Percentiles rank a stretch among this genome's conserved stretches.
Evolutionary conservation across 345 rosid species (phyloP).

Genomic region (Hirschfeldia incana): DNA sequence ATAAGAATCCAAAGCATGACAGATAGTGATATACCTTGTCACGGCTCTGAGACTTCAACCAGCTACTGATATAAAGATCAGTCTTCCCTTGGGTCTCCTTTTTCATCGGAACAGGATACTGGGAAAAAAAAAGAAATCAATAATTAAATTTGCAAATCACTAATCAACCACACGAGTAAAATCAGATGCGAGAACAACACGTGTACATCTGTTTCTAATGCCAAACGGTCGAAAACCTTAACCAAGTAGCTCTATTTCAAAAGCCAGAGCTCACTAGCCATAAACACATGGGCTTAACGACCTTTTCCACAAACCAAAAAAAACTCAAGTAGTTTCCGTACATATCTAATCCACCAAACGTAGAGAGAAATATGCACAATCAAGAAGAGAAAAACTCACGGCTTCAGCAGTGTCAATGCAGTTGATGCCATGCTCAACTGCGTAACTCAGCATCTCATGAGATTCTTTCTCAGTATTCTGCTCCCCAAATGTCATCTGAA

Average conservation of each 20-base stretch:
- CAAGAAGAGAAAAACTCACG: conserved; percentile 45
- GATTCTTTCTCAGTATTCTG: conserved; percentile 89
- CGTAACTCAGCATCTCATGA: conserved; percentile 74
- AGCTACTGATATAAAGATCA: conserved; percentile 75
- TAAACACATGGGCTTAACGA: not conserved
- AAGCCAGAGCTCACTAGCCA: not conserved
- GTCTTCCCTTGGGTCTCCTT: conserved; percentile 92
- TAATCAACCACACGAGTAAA: not conserved
- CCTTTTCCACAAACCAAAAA: not conserved
- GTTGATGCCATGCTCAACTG: conserved; percentile 71
- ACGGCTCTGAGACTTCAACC: conserved; percentile 81
- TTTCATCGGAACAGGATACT: conserved; percentile 84
- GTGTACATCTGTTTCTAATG: not conserved
- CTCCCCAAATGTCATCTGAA: conserved; percentile 88
- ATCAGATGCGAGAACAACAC: not conserved
- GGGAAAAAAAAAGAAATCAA: conserved; percentile 1
- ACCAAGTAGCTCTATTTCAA: not conserved
- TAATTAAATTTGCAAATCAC: not conserved
- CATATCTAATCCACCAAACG: no score
- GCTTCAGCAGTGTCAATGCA: conserved; percentile 80
- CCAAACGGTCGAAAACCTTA: not conserved
- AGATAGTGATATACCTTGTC: conserved; percentile 62
- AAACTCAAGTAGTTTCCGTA: no score
- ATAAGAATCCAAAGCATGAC: not conserved
- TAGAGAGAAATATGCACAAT: not conserved